Conservation (phyloP, 2,329 filamentous ascomycete species). For the Trichoderma pleuroti region DNA sequence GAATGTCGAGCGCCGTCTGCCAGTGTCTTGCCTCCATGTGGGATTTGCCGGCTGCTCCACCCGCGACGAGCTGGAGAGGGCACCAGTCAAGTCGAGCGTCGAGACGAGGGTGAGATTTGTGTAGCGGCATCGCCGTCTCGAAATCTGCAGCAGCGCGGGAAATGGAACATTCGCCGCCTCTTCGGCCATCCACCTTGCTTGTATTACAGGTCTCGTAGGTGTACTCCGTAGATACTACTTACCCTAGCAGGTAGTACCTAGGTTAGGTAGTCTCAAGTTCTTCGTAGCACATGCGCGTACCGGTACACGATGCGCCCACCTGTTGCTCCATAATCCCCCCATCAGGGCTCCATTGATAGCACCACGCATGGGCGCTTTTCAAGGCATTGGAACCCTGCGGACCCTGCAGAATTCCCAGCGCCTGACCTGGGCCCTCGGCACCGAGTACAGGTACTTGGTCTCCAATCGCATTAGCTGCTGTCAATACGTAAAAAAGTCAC, state of each 20-base stretch:
- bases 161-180: slow-evolving; percentile 2
- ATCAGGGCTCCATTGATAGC: not conserved
- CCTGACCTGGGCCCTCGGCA: slow-evolving; percentile 2
- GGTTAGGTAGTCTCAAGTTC: no score
- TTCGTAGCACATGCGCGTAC: not conserved
- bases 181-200: not conserved
- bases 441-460: not conserved
- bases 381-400: not conserved
- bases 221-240: not conserved
- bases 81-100: not conserved
- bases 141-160: not conserved
- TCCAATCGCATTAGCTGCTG: not conserved
- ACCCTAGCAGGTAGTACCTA: not conserved
- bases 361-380: not conserved
- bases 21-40: slow-evolving; percentile 12
- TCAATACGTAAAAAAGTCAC: slow-evolving; percentile 7
- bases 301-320: not conserved
- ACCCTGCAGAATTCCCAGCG: slow-evolving; percentile 1
- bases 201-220: not conserved
- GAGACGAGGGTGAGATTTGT: not conserved
- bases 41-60: not conserved
- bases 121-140: not conserved
- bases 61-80: not conserved
- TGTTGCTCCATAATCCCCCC: not conserved
- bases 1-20: no score